Evolutionary conservation across 2,329 filamentous ascomycete species (phyloP), one percentile per base, ranked within the genome.

Genomic region (Ascochyta pisi): DNA sequence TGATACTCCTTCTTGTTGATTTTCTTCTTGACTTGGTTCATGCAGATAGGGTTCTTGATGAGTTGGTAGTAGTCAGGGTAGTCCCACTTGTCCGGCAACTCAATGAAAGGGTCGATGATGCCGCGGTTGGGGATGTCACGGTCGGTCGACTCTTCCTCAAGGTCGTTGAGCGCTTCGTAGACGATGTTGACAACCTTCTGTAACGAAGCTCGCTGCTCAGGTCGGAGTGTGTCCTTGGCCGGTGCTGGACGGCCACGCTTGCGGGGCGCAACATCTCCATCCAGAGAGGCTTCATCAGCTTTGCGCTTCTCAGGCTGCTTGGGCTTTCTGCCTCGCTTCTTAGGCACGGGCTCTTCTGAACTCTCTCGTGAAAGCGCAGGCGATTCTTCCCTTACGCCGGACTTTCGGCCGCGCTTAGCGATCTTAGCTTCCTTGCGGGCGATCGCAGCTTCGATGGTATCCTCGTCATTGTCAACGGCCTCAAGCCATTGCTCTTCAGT

Each of bases 401-500:
- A 56, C 70, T 96, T 97, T 8, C 81, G 79, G 47, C 90, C 87
- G 33, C 93, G 88, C 74, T 88, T 91, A 59, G 92, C 91, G 63
- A 92, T 91, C 49, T 90, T 87, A 4, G 91, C 91, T 72, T 92
- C 88, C 70, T 97, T 98, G 37, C 95, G 88, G 33, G 91, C 90
- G 34, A 96, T 93, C 2, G 95, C 95, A 50, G 92, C 93, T 73
- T 98, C 95, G 27, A 96, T 92, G 0, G 87, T 89, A 73, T 99
- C 95, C 1, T 99, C 95, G 46, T 97, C 93, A 58, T 96, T 94
- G 73, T 99, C 95, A 29, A 99, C 94, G 50, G 95, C 95, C 82
- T 96, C 94, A 47, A 98, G 85, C 95, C 95, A 99, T 77, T 99
- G 96, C 79, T 99, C 95, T 78, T 99, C 96, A 0, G 95, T 98